Conservation (phyloP, 2,329 filamentous ascomycete genomes). For the Annulohypoxylon truncatum region DNA sequence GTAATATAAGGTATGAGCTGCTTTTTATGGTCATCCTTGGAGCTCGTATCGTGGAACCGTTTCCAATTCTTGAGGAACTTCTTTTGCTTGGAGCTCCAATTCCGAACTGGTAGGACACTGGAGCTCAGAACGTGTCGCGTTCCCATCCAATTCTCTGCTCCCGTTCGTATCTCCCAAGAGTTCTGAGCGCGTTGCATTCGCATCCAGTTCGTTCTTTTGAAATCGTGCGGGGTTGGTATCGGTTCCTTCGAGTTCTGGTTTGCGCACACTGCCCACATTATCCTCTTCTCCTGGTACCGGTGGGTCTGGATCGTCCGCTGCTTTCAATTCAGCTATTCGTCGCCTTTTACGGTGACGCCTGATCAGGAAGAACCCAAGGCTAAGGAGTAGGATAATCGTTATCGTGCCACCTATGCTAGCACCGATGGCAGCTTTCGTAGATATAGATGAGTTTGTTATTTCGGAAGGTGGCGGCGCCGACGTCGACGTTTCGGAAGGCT, state of each 20-base stretch:
- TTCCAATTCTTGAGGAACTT: neutral
- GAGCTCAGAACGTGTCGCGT: neutral
- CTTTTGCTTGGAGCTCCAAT: neutral
- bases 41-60: neutral
- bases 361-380: constrained; percentile 5
- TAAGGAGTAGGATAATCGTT: neutral
- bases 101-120: neutral
- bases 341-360: constrained; percentile 11
- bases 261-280: neutral
- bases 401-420: constrained; percentile 6
- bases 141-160: neutral
- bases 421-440: neutral
- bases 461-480: neutral
- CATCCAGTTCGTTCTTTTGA: constrained; percentile 12
- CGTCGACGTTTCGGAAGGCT: neutral
- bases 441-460: neutral
- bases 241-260: constrained; percentile 21
- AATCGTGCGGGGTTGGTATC: neutral
- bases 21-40: neutral
- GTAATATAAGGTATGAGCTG: neutral
- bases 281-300: neutral
- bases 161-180: neutral
- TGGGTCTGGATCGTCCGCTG: neutral
- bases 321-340: neutral
- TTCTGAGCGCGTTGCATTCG: constrained; percentile 10